Base-by-base conservation (phyloP, 2,329 filamentous ascomycete genomes). In the Diaporthe ilicicola region DNA sequence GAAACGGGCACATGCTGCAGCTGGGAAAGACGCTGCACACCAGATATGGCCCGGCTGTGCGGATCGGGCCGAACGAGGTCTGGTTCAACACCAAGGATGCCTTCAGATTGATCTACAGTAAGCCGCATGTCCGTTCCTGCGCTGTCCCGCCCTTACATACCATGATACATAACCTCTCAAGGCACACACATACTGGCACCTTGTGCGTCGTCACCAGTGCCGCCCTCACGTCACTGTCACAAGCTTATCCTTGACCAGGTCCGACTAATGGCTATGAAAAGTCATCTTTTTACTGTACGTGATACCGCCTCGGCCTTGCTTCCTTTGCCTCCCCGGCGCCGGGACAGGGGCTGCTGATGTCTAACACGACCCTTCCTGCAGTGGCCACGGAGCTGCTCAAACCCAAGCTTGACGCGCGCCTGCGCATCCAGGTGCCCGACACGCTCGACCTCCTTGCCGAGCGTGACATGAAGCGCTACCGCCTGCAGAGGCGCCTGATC, bases 31-130 rank as follows among this genome's bases (percentile, higher is more conserved):
- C 77, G 0, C 73, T 89, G n/a, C 87, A 88, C 68, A 71, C 74
- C 0, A 76, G 70, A 13, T 88, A 88, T 71, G 87, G 87, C 0
- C 81, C 84, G 0, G 78, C 82, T 2, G 87, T 89, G n/a, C 81
- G 87, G 0, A 82, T 89, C 9, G 85, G 85, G 0, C 87, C 87
- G 0, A 82, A 87, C 42, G 87, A 89, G 74, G 81, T 89, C 7
- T 88, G 86, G 84, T 84, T 88, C 34, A 78, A 84, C 70, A 85
- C 82, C 3, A 80, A 76, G 27, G 84, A 86, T 59, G 86, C 83
- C 0, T 87, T 84, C 71, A 81, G 82, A 68, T 74, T 78, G 1
- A 85, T 87, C 9, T 88, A 88, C 76, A 78, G 85, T 86, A 72
- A 22, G 82, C 75, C 27, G 7, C 5, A 19, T 34, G 32, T 34